Conservation (phyloP, 139 green algal species). For the Chlorella ohadii region DNA sequence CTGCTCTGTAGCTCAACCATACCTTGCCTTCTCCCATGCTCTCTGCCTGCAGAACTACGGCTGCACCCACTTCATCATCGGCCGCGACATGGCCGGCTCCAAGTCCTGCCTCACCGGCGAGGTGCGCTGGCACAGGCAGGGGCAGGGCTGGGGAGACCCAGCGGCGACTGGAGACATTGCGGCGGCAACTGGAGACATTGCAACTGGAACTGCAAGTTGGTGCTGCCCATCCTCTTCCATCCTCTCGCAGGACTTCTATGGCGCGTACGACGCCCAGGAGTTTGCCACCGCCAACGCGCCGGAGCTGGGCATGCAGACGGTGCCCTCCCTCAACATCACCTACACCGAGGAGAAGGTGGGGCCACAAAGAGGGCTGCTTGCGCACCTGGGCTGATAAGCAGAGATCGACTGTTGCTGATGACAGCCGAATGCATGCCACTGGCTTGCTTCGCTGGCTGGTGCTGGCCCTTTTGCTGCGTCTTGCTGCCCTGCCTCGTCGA, state of each 20-base stretch:
- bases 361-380: no score
- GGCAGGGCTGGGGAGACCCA: not conserved
- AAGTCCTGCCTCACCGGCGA: constrained; percentile 87
- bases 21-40: no score
- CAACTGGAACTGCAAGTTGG: no score
- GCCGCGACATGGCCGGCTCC: constrained; percentile 93
- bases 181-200: no score
- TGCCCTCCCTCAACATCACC: constrained; percentile 89
- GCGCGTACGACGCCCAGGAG: constrained; percentile 53
- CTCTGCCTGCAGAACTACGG: constrained; percentile 79
- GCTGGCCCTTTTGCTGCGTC: no score
- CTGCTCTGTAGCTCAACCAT: no score
- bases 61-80: constrained; percentile 98
- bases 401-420: no score
- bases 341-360: constrained; percentile 78
- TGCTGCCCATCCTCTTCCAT: not conserved
- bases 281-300: constrained; percentile 69
- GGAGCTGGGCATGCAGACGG: constrained; percentile 91
- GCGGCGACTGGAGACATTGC: not conserved
- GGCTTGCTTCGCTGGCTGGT: no score
- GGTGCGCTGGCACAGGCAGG: not conserved
- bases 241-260: constrained; percentile 90
- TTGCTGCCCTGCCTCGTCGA: no score
- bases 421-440: no score
- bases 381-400: no score